Evolutionary conservation across 495 filamentous ascomycete genomes (phyloP).

Genomic region (Penicillium crystallinum): DNA sequence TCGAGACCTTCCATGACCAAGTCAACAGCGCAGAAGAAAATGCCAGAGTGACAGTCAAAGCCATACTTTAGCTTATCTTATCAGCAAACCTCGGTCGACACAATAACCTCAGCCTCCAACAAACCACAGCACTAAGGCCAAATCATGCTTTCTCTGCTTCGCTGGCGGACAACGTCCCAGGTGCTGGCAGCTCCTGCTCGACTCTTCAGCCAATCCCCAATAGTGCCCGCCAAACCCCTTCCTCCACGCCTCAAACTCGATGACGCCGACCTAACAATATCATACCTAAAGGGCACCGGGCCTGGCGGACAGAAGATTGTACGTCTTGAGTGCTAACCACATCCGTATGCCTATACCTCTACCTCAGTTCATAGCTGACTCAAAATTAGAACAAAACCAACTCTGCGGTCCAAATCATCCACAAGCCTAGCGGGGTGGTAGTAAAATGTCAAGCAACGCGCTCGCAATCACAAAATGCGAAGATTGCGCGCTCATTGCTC

Average conservation of each 20-base stretch:
- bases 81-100: background rate
- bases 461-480: conserved; percentile 81
- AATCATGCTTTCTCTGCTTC: conserved; percentile 8
- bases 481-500: conserved; percentile 72
- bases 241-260: conserved; percentile 70
- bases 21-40: too few relatives aligned
- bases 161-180: background rate
- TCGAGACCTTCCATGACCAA: background rate
- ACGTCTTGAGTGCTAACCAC: conserved; percentile 4
- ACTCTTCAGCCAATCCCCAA: conserved; percentile 25
- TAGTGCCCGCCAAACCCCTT: conserved; percentile 47
- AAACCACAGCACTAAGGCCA: background rate
- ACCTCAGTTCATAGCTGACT: background rate
- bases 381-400: conserved; percentile 90
- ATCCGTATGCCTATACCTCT: background rate
- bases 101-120: background rate
- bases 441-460: conserved; percentile 90
- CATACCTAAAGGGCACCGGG: conserved; percentile 86
- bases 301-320: conserved; percentile 94
- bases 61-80: conserved; percentile 1
- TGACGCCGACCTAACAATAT: conserved; percentile 73
- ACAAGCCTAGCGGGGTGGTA: conserved; percentile 82
- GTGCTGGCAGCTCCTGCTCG: background rate
- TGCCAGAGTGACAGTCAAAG: background rate
- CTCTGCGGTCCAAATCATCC: conserved; percentile 89